Percentiles rank a stretch among this genome's conserved stretches.
Evolutionary conservation across 768 basidiomycete species (phyloP).

Genomic region (Kwoniella europaea): DNA sequence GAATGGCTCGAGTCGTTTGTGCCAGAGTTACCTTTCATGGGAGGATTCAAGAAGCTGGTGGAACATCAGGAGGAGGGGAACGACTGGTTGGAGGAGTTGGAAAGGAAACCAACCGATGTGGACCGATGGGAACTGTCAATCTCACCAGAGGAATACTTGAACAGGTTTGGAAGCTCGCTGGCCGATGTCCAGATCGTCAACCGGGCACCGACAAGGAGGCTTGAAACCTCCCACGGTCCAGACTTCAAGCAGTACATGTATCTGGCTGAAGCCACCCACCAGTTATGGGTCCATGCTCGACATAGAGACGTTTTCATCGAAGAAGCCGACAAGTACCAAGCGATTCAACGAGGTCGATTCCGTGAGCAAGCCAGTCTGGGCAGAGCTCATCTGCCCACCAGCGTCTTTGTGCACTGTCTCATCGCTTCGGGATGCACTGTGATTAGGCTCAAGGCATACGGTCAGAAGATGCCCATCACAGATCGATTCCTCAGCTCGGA

Average conservation of each 20-base stretch:
- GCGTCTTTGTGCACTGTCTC: constrained; percentile 32
- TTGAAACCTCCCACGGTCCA: constrained; percentile 1
- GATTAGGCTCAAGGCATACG: constrained; percentile 31
- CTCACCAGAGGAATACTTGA: constrained; percentile 17
- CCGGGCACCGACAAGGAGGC: not conserved
- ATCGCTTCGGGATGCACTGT: constrained; percentile 14
- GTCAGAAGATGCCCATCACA: constrained; percentile 30
- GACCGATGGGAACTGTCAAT: constrained; percentile 29
- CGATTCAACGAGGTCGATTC: constrained; percentile 13
- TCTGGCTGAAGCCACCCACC: constrained; percentile 22
- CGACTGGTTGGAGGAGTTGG: not conserved
- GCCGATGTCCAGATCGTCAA: constrained; percentile 20
- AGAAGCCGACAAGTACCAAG: constrained; percentile 16
- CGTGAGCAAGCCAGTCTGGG: constrained; percentile 23
- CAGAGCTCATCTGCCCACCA: constrained; percentile 12
- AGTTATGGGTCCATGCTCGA: constrained; percentile 25
- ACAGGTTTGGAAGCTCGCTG: constrained; percentile 18
- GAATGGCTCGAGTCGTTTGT: not conserved
- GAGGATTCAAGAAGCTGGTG: not conserved
- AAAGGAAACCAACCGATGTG: constrained; percentile 17
- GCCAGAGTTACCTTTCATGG: not conserved
- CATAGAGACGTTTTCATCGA: constrained; percentile 20
- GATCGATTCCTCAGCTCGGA: constrained; percentile 16
- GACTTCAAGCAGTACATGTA: constrained; percentile 19
- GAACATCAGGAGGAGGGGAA: not conserved